Percentiles rank a stretch among this genome's conserved stretches.
phyloP scores from a whole-genome alignment of 2,329 filamentous ascomycete genomes.

The Fusarium humuli region DNA sequence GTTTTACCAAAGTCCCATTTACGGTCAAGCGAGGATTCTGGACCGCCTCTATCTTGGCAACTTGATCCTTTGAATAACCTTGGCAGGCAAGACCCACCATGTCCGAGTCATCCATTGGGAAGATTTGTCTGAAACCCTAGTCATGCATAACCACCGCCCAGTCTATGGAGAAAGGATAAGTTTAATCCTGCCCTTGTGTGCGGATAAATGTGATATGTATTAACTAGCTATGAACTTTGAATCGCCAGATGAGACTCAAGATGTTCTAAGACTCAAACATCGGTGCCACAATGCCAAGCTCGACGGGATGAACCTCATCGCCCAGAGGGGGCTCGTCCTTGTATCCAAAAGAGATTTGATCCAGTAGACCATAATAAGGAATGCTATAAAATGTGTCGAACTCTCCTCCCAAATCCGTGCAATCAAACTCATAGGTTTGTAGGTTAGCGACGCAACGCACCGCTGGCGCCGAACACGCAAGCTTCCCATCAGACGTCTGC shows the following conservation, averaged over 20 bases:
- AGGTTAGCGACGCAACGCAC: too few relatives aligned
- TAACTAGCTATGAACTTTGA: too few relatives aligned
- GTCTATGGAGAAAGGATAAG: neutral
- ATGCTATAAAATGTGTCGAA: too few relatives aligned
- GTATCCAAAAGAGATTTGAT: too few relatives aligned
- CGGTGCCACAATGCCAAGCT: too few relatives aligned
- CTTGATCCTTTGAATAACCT: neutral
- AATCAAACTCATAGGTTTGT: neutral
- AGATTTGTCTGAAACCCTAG: accelerated
- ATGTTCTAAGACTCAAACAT: too few relatives aligned
- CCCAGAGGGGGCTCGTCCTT: too few relatives aligned
- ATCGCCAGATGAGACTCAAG: too few relatives aligned
- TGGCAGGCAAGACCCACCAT: neutral
- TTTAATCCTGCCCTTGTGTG: neutral
- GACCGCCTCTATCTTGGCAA: neutral
- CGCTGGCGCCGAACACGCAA: neutral
- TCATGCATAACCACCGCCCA: neutral
- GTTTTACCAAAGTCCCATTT: neutral
- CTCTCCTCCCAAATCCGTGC: accelerated
- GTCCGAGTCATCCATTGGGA: neutral
- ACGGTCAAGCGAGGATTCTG: neutral
- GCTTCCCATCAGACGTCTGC: neutral
- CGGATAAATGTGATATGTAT: neutral
- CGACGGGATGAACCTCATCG: neutral
- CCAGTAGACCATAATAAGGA: too few relatives aligned